Conservation (phyloP, 176 grass and related monocot species). For the Zoysia pacifica region DNA sequence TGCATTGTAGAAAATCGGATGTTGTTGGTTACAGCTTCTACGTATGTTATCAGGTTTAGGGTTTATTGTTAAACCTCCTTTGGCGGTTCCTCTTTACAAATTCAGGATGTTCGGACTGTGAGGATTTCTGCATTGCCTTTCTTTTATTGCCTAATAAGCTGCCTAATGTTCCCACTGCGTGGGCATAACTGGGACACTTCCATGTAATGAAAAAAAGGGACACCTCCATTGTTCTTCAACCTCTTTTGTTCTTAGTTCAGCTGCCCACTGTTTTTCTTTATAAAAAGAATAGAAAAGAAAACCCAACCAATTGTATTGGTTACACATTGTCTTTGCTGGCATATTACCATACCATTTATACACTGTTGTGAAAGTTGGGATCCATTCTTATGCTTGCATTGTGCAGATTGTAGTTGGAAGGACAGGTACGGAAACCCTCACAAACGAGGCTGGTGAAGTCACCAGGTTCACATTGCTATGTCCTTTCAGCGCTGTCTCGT, state of each 20-base stretch:
- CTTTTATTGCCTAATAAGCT: background rate
- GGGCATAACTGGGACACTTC: background rate
- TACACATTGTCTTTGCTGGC: background rate
- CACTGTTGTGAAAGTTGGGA: background rate
- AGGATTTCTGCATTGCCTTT: background rate
- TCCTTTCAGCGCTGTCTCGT: background rate
- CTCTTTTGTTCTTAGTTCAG: background rate
- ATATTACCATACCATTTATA: constrained; percentile 6
- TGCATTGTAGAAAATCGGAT: background rate
- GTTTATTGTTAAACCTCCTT: constrained; percentile 36
- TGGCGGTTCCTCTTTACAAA: background rate
- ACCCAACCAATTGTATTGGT: background rate
- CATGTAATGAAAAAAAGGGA: background rate
- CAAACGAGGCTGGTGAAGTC: constrained; percentile 91
- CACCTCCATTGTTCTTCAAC: background rate
- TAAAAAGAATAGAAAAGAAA: background rate
- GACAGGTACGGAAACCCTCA: constrained; percentile 88
- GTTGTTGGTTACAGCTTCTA: background rate
- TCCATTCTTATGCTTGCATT: constrained; percentile 33
- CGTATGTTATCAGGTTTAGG: constrained; percentile 21
- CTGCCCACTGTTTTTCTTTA: background rate
- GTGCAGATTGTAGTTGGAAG: constrained; percentile 95
- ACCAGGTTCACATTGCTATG: constrained; percentile 61
- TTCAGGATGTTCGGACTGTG: too few species aligned
- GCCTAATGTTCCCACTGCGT: background rate